These are phyloP conservation scores for Linnemannia hyalina DNA, from an alignment of 192 early-diverging fungal genomes.

Conservation along the genomic window DNA sequence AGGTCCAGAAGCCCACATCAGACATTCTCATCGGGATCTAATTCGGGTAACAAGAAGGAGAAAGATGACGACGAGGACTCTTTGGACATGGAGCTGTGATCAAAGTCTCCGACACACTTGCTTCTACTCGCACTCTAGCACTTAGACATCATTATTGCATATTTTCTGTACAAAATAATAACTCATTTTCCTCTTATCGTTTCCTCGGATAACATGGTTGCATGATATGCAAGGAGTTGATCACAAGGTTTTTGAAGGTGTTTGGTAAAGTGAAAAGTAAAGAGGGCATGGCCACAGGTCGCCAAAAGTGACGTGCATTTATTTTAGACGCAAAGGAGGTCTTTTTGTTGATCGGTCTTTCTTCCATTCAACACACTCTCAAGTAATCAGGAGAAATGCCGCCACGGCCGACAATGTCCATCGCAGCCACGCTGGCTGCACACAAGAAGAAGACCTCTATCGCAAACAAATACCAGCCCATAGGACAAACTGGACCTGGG, in stretches of 20 bases:
- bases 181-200: not conserved
- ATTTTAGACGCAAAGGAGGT: not conserved
- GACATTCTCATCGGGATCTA: not conserved
- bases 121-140: not conserved
- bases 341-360: not conserved
- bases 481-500: not conserved
- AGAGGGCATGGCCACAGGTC: too few relatives aligned
- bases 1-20: not conserved
- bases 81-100: constrained; percentile 2
- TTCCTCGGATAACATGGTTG: too few relatives aligned
- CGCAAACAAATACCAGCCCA: constrained; percentile 21
- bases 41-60: not conserved
- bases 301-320: not conserved
- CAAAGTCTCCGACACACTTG: not conserved
- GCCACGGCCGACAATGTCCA: constrained; percentile 28
- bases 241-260: too few relatives aligned
- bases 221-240: too few relatives aligned
- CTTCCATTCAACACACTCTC: not conserved
- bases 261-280: too few relatives aligned
- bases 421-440: constrained; percentile 48
- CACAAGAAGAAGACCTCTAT: constrained; percentile 28
- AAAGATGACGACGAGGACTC: constrained; percentile 22
- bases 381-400: constrained; percentile 2
- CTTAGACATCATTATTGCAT: not conserved
- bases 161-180: constrained; percentile 5